Percentiles rank a stretch among this genome's conserved stretches.
These are phyloP conservation scores for Hemerocallis citrina DNA, from an alignment of 106 monocot species.

Conservation along the genomic window DNA sequence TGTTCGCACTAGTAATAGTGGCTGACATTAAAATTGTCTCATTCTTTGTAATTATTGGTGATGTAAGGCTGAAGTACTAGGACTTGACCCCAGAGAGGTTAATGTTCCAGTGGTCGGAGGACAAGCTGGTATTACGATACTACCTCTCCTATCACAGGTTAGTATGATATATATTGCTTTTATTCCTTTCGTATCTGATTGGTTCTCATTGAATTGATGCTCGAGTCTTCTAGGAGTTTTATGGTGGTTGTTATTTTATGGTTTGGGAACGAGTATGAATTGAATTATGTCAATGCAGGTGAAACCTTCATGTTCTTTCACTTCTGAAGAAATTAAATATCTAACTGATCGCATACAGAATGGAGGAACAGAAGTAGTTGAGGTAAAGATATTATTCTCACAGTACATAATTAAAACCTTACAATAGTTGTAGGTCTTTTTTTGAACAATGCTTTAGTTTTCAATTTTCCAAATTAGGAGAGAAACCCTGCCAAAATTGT, in stretches of 20 bases:
- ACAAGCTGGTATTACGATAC: slow-evolving; percentile 94
- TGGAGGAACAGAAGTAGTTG: slow-evolving; percentile 98
- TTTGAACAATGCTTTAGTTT: too few species aligned
- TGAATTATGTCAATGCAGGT: slow-evolving; percentile 36
- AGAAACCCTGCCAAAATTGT: too few species aligned
- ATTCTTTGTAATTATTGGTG: not conserved
- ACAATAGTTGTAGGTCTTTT: too few species aligned
- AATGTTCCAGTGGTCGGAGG: slow-evolving; percentile 97
- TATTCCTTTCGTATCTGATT: not conserved
- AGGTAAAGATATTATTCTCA: slow-evolving; percentile 36
- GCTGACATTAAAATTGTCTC: not conserved
- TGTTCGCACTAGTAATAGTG: not conserved
- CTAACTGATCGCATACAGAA: slow-evolving; percentile 94
- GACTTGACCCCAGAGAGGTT: slow-evolving; percentile 79
- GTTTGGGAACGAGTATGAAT: not conserved
- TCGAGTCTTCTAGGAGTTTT: not conserved
- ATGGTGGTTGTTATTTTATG: not conserved
- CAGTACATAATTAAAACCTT: too few species aligned
- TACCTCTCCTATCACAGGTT: slow-evolving; percentile 95
- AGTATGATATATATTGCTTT: not conserved
- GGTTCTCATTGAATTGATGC: not conserved
- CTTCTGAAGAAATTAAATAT: slow-evolving; percentile 67
- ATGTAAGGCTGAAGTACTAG: slow-evolving; percentile 88
- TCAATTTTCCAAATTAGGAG: too few species aligned
- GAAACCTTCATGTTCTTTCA: slow-evolving; percentile 79